Base-by-base conservation (phyloP, 306 rosid species). In the Pyrus communis region DNA sequence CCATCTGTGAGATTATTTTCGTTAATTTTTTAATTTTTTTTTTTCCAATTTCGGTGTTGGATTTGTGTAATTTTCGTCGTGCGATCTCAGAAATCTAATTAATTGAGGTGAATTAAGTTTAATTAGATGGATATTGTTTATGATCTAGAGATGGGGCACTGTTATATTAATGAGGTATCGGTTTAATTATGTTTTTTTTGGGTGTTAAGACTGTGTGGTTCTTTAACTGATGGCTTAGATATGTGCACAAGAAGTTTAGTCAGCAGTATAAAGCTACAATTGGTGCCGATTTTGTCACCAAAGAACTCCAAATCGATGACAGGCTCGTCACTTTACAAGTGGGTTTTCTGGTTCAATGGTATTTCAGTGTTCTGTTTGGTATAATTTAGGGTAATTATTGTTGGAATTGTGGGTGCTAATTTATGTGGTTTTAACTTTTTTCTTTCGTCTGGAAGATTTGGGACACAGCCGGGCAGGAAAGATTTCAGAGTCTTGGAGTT, bases 211-310 rank as follows among this genome's bases (percentile, higher is more conserved):
- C 2, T 46, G n/a, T 80, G 72, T 80, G 86, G 89, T 70, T 78
- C 86, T 14, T 91, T 84, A 81, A 82, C 85, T 78, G 63, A 45
- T 71, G 69, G 25, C 42, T 54, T 83, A 94, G 97, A 94, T 94
- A 94, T 79, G 97, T 94, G 78, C 97, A 92, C 69, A 92, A 92
- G 88, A 94, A 81, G 93, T 94, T 92, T 74, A 94, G 94, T 84
- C 98, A 91, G 85, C 98, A 94, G 84, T 94, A 94, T 82, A 94
- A 94, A 79, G 98, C 98, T 68, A 94, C 98, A 25, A 94, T 92
- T 77, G 97, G 96, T 61, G 98, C 98, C n/a, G 98, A 94, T 83
- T 94, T 94, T 82, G 97, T 94, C 80, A 94, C 98, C 6, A 94
- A 94, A 78, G 98, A 94, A 76, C 97, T 91, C 80, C 96, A 91